Conservation (phyloP, 768 basidiomycete species). For the Tricholoma sp. region DNA sequence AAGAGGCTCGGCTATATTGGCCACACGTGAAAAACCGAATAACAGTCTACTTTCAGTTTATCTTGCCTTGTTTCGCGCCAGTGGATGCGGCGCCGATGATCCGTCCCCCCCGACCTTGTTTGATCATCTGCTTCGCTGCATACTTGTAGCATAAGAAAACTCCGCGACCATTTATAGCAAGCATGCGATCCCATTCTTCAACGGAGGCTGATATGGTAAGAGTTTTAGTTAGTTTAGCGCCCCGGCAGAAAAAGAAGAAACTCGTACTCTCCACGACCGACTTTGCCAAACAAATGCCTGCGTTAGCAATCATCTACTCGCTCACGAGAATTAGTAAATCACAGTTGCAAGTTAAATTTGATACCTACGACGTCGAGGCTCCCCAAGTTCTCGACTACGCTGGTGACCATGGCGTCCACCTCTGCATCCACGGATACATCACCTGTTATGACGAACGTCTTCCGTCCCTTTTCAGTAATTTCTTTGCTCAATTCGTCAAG, state of each 20-base stretch:
- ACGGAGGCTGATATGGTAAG: constrained; percentile 7
- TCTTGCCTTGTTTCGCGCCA: constrained; percentile 32
- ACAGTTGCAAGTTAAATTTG: not conserved
- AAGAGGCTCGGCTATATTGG: not conserved
- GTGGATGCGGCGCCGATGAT: constrained; percentile 36
- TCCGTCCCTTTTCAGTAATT: constrained; percentile 15
- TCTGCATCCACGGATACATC: constrained; percentile 18
- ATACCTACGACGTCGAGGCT: constrained; percentile 26
- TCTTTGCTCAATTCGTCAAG: constrained; percentile 9
- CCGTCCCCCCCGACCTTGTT: constrained; percentile 35
- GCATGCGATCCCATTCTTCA: constrained; percentile 19
- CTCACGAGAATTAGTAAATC: not conserved
- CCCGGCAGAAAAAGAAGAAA: not conserved
- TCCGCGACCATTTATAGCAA: constrained; percentile 27
- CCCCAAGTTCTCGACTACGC: constrained; percentile 16
- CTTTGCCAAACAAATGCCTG: constrained; percentile 15
- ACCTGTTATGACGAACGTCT: constrained; percentile 7
- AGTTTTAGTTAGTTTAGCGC: not conserved
- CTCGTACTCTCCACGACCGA: constrained; percentile 7
- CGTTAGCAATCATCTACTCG: constrained; percentile 29
- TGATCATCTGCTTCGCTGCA: constrained; percentile 33
- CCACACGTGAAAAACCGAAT: not conserved
- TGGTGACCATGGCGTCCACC: constrained; percentile 18
- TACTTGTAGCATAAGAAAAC: constrained; percentile 32
- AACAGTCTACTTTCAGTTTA: not conserved